These are phyloP conservation scores for Panaeolus papilionaceus DNA, from an alignment of 768 basidiomycete genomes.

Conservation along the genomic window DNA sequence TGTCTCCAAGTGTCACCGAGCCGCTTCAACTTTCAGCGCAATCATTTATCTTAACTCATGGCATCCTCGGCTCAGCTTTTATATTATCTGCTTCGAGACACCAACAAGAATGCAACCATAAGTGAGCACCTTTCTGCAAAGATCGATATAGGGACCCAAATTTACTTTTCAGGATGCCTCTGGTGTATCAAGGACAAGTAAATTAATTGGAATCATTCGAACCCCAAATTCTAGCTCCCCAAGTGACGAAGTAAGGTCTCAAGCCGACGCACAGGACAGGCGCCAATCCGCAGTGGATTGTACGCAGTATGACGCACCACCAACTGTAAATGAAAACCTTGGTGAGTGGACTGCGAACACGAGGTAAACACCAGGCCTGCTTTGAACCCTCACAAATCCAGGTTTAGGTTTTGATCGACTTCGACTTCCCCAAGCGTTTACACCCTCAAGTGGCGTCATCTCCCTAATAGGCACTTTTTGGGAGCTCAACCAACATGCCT, in stretches of 20 bases:
- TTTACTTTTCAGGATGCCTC: background rate
- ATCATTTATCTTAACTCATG: background rate
- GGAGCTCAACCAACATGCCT: too few species aligned
- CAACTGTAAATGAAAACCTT: slow-evolving; percentile 2
- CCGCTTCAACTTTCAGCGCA: background rate
- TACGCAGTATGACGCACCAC: background rate
- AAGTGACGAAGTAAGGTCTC: background rate
- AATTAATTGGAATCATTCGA: background rate
- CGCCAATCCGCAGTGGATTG: slow-evolving; percentile 2
- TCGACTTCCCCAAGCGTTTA: slow-evolving; percentile 9
- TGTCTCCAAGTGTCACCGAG: background rate
- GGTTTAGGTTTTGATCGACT: slow-evolving; percentile 8
- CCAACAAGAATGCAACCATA: background rate
- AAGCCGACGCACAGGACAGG: background rate
- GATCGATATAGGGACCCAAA: background rate
- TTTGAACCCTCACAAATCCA: slow-evolving; percentile 8
- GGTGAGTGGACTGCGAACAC: background rate
- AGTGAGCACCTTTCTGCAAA: background rate
- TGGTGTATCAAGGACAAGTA: background rate
- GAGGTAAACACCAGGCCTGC: background rate
- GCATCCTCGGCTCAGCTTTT: background rate
- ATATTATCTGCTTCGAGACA: background rate
- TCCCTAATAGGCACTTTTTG: background rate
- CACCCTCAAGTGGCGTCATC: slow-evolving; percentile 5
- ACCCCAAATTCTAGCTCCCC: background rate